Evolutionary conservation across 768 basidiomycete species (phyloP).

Genomic region (Flagelloscypha sp.): DNA sequence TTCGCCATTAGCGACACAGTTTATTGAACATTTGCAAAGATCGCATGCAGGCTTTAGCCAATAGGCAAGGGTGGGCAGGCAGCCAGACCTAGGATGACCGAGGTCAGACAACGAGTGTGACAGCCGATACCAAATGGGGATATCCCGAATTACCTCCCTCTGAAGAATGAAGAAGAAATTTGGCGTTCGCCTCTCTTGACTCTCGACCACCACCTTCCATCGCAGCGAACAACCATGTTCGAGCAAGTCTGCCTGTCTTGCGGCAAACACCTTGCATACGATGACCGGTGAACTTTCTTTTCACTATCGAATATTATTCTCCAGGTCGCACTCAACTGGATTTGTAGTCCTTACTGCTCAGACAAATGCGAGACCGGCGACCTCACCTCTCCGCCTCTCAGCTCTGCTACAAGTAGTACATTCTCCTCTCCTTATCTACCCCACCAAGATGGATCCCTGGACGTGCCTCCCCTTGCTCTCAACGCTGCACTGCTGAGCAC

Average conservation of each 20-base stretch:
- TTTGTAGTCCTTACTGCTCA: slow-evolving; percentile 62
- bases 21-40: no score
- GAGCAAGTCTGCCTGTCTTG: slow-evolving; percentile 73
- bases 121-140: no score
- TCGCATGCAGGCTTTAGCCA: no score
- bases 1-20: no score
- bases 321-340: slow-evolving; percentile 13
- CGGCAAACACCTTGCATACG: slow-evolving; percentile 53
- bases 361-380: slow-evolving; percentile 58
- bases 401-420: slow-evolving; percentile 53
- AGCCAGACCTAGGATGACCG: no score
- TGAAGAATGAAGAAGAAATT: no score
- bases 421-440: slow-evolving; percentile 60
- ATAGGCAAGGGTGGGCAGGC: no score
- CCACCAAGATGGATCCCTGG: slow-evolving; percentile 43
- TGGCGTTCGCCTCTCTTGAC: slow-evolving; percentile 4
- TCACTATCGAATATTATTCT: slow-evolving; percentile 9
- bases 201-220: slow-evolving; percentile 5
- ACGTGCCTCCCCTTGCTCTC: slow-evolving; percentile 61
- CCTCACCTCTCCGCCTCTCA: slow-evolving; percentile 57
- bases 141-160: no score
- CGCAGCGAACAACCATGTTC: slow-evolving; percentile 62
- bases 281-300: slow-evolving; percentile 46
- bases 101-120: no score
- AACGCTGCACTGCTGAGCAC: slow-evolving; percentile 50